Conservation (phyloP, 306 rosid species). For the Benincasa hispida region DNA sequence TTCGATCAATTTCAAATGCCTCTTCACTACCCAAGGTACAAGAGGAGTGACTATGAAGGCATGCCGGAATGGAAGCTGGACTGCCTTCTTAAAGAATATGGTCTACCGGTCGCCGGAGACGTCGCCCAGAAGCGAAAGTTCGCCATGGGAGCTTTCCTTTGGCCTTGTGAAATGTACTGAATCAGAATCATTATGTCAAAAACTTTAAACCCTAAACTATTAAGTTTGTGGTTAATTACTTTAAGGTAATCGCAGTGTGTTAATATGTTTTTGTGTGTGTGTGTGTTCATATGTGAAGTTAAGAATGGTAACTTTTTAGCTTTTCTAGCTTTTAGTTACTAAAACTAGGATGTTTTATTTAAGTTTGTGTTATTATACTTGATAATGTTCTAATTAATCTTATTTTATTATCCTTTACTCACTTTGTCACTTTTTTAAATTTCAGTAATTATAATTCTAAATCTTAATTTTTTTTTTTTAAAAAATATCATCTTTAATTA, state of each 20-base stretch:
- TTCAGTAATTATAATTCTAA: no score
- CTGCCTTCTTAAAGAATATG: conserved; percentile 57
- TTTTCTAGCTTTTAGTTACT: background rate
- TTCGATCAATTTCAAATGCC: conserved; percentile 53
- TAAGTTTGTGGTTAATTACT: background rate
- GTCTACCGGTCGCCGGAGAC: conserved; percentile 46
- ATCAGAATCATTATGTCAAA: background rate
- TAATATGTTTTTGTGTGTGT: background rate
- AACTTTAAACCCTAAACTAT: background rate
- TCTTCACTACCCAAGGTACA: conserved; percentile 69
- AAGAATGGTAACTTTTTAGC: background rate
- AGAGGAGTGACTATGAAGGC: conserved; percentile 41
- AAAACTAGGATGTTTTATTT: background rate
- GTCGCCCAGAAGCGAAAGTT: conserved; percentile 54
- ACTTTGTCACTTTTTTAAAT: no score
- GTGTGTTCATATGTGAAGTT: background rate
- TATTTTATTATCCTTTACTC: background rate
- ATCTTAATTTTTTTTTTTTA: no score
- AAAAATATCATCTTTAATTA: no score
- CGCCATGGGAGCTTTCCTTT: conserved; percentile 80
- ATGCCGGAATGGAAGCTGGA: conserved; percentile 84
- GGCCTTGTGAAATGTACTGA: conserved; percentile 25
- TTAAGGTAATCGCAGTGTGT: background rate
- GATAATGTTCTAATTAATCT: background rate
- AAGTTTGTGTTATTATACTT: background rate